A percentile compares a stretch with the other conserved stretches of the same genome.
phyloP scores from a whole-genome alignment of 345 rosid genomes.

The Populus simonii region DNA sequence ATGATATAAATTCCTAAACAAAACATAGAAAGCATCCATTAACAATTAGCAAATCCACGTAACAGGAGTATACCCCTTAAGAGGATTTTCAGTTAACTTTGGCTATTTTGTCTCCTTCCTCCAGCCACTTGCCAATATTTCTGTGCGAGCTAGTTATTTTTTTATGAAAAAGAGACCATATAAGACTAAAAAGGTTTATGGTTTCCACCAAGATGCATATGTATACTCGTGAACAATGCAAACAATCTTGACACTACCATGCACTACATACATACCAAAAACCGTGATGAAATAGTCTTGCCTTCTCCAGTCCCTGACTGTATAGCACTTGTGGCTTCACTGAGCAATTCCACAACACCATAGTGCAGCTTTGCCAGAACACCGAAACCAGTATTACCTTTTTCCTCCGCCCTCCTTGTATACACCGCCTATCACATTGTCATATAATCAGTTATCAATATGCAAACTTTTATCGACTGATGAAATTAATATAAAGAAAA shows the following conservation, averaged over 20 bases:
- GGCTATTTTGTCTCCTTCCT: neutral
- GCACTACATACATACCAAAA: constrained; percentile 41
- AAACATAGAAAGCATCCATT: constrained; percentile 1
- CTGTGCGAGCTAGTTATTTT: no score
- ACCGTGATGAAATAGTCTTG: constrained; percentile 51
- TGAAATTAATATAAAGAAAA: neutral
- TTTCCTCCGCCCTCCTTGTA: constrained; percentile 65
- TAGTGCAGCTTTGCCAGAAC: constrained; percentile 69
- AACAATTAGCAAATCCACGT: neutral
- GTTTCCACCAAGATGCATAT: neutral
- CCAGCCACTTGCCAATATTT: neutral
- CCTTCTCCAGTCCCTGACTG: constrained; percentile 36
- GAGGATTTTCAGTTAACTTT: neutral
- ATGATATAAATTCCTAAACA: constrained; percentile 54
- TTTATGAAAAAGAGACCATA: no score
- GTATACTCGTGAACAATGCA: neutral
- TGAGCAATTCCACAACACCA: constrained; percentile 53
- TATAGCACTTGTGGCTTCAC: constrained; percentile 46
- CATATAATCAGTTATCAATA: neutral
- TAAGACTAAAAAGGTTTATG: neutral
- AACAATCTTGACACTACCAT: neutral
- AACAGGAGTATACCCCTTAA: neutral
- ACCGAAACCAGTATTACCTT: constrained; percentile 37
- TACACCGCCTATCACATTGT: constrained; percentile 46
- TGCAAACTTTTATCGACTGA: neutral